Conservation (phyloP, 106 monocot genomes). For the Dendrobium nobile region DNA sequence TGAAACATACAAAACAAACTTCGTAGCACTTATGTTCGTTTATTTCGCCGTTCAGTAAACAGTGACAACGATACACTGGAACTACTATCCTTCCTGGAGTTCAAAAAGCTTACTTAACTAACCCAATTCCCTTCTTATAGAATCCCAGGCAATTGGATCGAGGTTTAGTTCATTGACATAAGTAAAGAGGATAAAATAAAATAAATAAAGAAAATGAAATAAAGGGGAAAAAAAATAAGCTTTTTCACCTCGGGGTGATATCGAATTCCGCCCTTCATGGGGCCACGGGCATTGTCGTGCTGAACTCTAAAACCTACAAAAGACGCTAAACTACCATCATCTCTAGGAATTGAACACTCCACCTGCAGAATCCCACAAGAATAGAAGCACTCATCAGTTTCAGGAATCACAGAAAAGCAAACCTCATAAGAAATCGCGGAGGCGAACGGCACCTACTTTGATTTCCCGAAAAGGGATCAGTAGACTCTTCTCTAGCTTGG, state of each 20-base stretch:
- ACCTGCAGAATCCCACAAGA: constrained; percentile 40
- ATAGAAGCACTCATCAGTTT: background rate
- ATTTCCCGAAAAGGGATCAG: constrained; percentile 94
- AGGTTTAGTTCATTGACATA: background rate
- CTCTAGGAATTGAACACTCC: constrained; percentile 92
- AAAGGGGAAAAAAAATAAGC: too few relatives aligned
- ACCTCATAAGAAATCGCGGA: background rate
- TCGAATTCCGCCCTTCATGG: constrained; percentile 96
- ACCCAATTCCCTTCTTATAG: background rate
- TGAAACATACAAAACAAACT: background rate
- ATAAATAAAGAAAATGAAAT: background rate
- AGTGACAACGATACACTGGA: background rate
- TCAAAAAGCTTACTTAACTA: background rate
- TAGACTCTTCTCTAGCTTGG: constrained; percentile 92
- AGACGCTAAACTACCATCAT: constrained; percentile 74
- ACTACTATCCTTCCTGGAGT: background rate
- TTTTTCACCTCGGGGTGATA: constrained; percentile 77
- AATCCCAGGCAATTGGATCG: background rate
- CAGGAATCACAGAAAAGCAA: background rate
- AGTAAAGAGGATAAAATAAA: background rate
- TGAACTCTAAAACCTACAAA: constrained; percentile 91
- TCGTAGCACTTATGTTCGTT: background rate
- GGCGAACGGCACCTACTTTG: constrained; percentile 32
- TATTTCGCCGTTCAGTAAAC: background rate
- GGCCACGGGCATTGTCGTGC: constrained; percentile 94